Base-by-base conservation (phyloP, 192 early-diverging fungal species). In the Coemansia sp. region DNA sequence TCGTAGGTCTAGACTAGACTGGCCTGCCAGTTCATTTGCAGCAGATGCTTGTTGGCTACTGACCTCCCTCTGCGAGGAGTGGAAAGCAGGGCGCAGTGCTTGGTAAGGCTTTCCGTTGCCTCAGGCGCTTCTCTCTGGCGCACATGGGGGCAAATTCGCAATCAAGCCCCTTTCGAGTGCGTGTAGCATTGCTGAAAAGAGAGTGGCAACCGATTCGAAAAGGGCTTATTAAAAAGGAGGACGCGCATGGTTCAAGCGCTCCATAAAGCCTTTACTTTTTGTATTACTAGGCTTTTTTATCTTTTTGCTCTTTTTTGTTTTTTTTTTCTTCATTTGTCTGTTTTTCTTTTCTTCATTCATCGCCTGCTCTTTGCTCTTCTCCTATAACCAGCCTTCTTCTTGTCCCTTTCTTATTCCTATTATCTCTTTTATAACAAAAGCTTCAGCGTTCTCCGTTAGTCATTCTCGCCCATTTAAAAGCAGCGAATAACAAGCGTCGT, bases 321-420 rank as follows among this genome's bases (percentile, higher is more conserved):
- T 62, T 64, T 55, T 49, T 9, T 69, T 38, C 39, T 55, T 22
- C 41, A 53, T n/a, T 19, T 57, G 56, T 58, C 38, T 50, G 5
- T 11, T 16, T 56, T 57, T 44, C 22, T 43, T 69, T 9, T 60
- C 48, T 67, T 62, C 43, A 39, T 38, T 41, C 13, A 41, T 42
- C 60, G 2, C 46, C 38, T 43, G n/a, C 19, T 12, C 32, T 56
- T 59, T 46, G 40, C 14, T 44, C 17, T 42, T 57, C 55, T 39
- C 14, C 10, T 37, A 60, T 61, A 50, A 22, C 13, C 50, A 7
- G 51, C 51, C 32, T 37, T n/a, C 37, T 49, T 70, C 49, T 49
- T 49, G 57, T 65, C 16, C 63, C 32, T 44, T 17, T 32, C 54
- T 55, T 12, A 11, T n/a, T 22, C 4, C 38, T 16, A 41, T 41